A percentile compares a stretch with the other conserved stretches of the same genome.
phyloP scores from a whole-genome alignment of 352 stramenopile species.

The Pythium vanterpoolii region DNA sequence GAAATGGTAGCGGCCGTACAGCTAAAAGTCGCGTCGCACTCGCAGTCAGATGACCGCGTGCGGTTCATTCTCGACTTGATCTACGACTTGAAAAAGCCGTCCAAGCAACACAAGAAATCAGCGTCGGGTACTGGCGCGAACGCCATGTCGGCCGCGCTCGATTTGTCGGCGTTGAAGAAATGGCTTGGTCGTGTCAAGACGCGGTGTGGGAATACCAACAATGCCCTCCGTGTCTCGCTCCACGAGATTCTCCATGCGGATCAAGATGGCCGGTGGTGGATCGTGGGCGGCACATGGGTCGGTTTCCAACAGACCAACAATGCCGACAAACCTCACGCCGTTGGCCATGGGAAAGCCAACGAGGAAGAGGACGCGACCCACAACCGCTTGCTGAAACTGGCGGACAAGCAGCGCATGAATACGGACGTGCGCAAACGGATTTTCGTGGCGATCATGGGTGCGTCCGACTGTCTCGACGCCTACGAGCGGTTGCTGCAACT shows the following conservation, averaged over 20 bases:
- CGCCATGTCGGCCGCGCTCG: slow-evolving; percentile 42
- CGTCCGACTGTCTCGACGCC: slow-evolving; percentile 93
- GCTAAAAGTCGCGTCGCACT: slow-evolving; percentile 52
- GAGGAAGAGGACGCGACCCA: slow-evolving; percentile 32
- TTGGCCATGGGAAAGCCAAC: not conserved
- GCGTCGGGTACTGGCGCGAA: slow-evolving; percentile 9
- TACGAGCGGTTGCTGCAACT: slow-evolving; percentile 94
- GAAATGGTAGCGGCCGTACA: slow-evolving; percentile 86
- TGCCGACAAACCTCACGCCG: not conserved
- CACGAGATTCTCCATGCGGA: slow-evolving; percentile 76
- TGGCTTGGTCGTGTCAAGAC: slow-evolving; percentile 94
- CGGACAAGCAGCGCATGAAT: slow-evolving; percentile 97
- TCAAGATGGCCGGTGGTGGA: slow-evolving; percentile 94
- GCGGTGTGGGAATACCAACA: slow-evolving; percentile 74
- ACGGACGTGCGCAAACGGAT: slow-evolving; percentile 93
- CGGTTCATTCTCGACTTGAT: slow-evolving; percentile 94
- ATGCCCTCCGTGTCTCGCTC: slow-evolving; percentile 67
- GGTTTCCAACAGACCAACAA: slow-evolving; percentile 47
- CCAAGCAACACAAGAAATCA: slow-evolving; percentile 86
- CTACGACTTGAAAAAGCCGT: slow-evolving; percentile 95
- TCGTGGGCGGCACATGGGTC: slow-evolving; percentile 94
- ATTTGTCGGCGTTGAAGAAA: slow-evolving; percentile 88
- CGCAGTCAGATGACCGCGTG: slow-evolving; percentile 45
- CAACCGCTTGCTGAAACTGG: slow-evolving; percentile 86
- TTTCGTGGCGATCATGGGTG: slow-evolving; percentile 97